Percentiles rank a stretch among this genome's conserved stretches.
phyloP scores from a whole-genome alignment of 2,329 filamentous ascomycete species.

The Pyrenophora tritici-repentis region DNA sequence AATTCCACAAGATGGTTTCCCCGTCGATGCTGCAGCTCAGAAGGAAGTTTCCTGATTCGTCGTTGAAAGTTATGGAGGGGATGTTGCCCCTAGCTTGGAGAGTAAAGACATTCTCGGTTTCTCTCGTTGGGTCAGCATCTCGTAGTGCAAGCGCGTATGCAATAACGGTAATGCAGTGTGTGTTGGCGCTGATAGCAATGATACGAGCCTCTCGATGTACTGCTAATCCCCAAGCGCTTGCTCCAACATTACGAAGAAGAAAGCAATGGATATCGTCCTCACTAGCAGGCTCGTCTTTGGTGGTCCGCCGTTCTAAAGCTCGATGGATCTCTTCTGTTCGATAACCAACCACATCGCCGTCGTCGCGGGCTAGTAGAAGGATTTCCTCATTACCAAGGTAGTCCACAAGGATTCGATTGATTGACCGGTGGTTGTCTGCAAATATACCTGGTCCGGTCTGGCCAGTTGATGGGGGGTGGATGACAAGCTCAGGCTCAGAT shows the following conservation, averaged over 20 bases:
- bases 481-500: conserved; percentile 42
- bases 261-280: conserved; percentile 59
- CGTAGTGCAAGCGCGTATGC: conserved; percentile 58
- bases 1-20: conserved; percentile 55
- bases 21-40: conserved; percentile 62
- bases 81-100: conserved; percentile 53
- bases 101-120: conserved; percentile 29
- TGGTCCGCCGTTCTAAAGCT: conserved; percentile 19
- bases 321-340: conserved; percentile 36
- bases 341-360: conserved; percentile 60
- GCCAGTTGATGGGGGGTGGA: conserved; percentile 47
- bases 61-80: conserved; percentile 63
- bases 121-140: conserved; percentile 20
- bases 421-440: conserved; percentile 47
- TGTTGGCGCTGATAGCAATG: conserved; percentile 85
- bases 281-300: conserved; percentile 37
- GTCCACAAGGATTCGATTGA: conserved; percentile 53
- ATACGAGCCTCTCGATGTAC: conserved; percentile 81
- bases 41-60: conserved; percentile 62
- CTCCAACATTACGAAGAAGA: conserved; percentile 75
- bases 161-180: conserved; percentile 61
- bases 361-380: conserved; percentile 59
- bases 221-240: conserved; percentile 86
- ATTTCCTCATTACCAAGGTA: conserved; percentile 54
- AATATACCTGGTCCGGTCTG: conserved; percentile 38